phyloP scores from a whole-genome alignment of 2,329 filamentous ascomycete species.

The Bipolaris oryzae region DNA sequence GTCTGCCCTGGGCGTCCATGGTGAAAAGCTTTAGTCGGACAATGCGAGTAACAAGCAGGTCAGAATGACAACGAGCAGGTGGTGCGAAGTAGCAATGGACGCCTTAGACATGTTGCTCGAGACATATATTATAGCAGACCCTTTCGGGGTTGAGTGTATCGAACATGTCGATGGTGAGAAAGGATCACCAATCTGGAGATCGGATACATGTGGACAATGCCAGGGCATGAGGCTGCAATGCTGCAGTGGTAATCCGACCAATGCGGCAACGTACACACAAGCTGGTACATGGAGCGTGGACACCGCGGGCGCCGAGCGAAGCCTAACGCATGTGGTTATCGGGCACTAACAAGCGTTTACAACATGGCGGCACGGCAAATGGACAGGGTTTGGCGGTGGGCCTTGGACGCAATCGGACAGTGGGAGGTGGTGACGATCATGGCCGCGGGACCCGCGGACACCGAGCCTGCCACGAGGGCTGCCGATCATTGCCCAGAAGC shows the following conservation, averaged over 20 bases:
- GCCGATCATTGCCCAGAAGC: not conserved
- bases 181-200: not conserved
- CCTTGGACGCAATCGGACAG: not conserved
- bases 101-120: not conserved
- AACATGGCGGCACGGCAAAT: not conserved
- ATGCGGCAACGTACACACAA: not conserved
- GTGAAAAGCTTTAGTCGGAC: not conserved
- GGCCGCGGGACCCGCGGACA: not conserved
- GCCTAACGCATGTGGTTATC: not conserved
- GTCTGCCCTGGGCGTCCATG: not conserved
- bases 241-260: not conserved
- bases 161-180: not conserved
- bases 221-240: not conserved
- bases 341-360: not conserved
- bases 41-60: not conserved
- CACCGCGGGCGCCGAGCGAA: conserved; percentile 1
- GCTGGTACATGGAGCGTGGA: not conserved
- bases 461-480: not conserved
- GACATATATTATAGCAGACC: not conserved
- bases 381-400: not conserved
- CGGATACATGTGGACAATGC: not conserved
- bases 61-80: not conserved
- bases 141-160: not conserved
- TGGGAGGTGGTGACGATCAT: not conserved
- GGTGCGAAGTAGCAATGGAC: no score